Evolutionary conservation across 164 flowering plant genomes (phyloP), one percentile per base, ranked within the genome.

Genomic region (Vitis amurensis): DNA sequence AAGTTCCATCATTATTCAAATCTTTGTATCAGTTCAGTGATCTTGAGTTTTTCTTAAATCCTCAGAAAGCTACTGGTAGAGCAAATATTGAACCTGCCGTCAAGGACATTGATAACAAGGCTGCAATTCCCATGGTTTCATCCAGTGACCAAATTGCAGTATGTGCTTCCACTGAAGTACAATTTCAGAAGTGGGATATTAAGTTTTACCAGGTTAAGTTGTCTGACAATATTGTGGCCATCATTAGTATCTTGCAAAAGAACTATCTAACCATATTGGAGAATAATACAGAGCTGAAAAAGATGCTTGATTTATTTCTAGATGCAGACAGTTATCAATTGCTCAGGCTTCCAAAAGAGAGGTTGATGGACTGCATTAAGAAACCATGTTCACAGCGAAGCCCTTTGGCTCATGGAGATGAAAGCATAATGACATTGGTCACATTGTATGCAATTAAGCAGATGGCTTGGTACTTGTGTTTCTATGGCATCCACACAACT

Each of bases 1-100:
- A 72, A 76, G 78, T 75, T 72, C 59, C 84, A 30, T 8, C 67
- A 48, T 64, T 83, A 59, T 75, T 72, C 56, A 85, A 86, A 44
- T 80, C 91, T 57, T 80, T 76, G 82, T 74, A 91, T 63, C 76
- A 78, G 50, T 80, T 82, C 66, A 81, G 70, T 82, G 93, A 91
- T 77, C 91, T 91, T 52, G 85, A 86, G 23, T 89, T 84, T 79
- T 89, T 90, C 84, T 77, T 88, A 63, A 88, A 86, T 81, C 86
- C 91, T 59, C 74, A 37, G 69, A 82, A 86, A 68, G 82, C 75
- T 52, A 49, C 69, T 67, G 29, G 64, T 14, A 67, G 69, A 37
- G 80, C 50, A 78, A 82, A 77, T 47, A 30, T 49, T 69, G 80
- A 77, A 65, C 72, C 63, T 68, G 66, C 69, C 37, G 62, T 50